Base-by-base conservation (phyloP, 1,139 yeast genomes). In the Yamadazyma sp. region DNA sequence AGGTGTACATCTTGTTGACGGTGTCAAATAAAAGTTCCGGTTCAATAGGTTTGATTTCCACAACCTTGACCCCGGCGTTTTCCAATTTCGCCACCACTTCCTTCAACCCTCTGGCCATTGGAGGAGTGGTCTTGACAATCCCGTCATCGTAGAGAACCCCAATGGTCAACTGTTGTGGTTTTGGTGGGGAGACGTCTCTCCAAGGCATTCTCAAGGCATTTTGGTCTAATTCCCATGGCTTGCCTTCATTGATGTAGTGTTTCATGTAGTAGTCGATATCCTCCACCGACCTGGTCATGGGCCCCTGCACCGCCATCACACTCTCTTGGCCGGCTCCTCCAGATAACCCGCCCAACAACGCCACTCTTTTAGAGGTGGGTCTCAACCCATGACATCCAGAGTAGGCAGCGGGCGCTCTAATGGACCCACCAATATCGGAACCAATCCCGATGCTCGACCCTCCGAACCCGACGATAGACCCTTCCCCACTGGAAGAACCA, bases 401-500 rank as follows among this genome's bases (percentile, higher is more conserved):
- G 55, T 72, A 83, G 0, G 87, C 88, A 24, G 91, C 85, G 2
- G 92, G 94, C 6, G 75, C 81, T 55, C 92, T 74, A 47, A 85
- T 81, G 2, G 87, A 79, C 1, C 92, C 94, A 44, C 92, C 94
- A 50, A 85, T 83, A 59, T 85, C 94, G 31, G 86, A 75, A 15
- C 92, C 92, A 42, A 84, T 70, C 33, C 91, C 91, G 31, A 83
- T 47, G 2, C 78, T 69, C 23, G 87, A 77, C 9, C 83, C 88
- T 34, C 80, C 83, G 60, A 81, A 76, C 1, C 76, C 79, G 33
- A 81, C 78, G 49, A 81, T 58, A 0, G 89, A 77, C 48, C 91
- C 89, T 59, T 84, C 92, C 49, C 94, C 94, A 25, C 87, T 81
- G 1, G 88, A 81, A 0, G 88, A 81, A 9, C 94, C 94, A 45